phyloP scores from a whole-genome alignment of 805 yeast genomes.

The Metschnikowia bowlesiae region DNA sequence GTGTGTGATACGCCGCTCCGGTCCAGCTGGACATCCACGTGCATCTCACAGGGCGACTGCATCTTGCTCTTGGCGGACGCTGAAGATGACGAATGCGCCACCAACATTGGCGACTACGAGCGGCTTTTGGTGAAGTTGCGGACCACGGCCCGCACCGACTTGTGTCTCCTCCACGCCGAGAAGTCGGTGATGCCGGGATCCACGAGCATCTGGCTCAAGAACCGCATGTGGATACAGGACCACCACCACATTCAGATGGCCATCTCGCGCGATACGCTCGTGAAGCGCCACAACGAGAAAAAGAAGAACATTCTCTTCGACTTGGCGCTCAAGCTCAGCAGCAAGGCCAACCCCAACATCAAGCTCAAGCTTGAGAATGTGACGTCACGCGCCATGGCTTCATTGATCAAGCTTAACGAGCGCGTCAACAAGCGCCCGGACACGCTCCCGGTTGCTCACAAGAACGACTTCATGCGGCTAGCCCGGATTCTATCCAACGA shows the following conservation, averaged over 20 bases:
- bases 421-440: constrained; percentile 19
- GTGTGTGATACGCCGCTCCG: constrained; percentile 80
- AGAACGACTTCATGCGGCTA: constrained; percentile 77
- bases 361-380: constrained; percentile 30
- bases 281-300: constrained; percentile 13
- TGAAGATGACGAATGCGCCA: constrained; percentile 46
- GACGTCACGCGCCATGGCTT: constrained; percentile 25
- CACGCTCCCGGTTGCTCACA: constrained; percentile 15
- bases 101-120: constrained; percentile 84
- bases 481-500: constrained; percentile 90
- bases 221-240: constrained; percentile 84
- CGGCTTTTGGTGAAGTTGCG: constrained; percentile 65
- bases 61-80: constrained; percentile 88
- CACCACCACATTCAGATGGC: constrained; percentile 89
- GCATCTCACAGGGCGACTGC: constrained; percentile 94
- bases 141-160: constrained; percentile 83
- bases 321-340: constrained; percentile 32
- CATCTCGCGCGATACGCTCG: constrained; percentile 21
- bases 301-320: constrained; percentile 28
- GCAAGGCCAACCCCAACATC: constrained; percentile 32
- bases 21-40: constrained; percentile 87
- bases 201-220: constrained; percentile 79
- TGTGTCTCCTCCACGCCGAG: constrained; percentile 80
- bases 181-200: constrained; percentile 79
- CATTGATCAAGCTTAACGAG: constrained; percentile 24